Base-by-base conservation (phyloP, 441 rosid species). In the Lepidium campestre region DNA sequence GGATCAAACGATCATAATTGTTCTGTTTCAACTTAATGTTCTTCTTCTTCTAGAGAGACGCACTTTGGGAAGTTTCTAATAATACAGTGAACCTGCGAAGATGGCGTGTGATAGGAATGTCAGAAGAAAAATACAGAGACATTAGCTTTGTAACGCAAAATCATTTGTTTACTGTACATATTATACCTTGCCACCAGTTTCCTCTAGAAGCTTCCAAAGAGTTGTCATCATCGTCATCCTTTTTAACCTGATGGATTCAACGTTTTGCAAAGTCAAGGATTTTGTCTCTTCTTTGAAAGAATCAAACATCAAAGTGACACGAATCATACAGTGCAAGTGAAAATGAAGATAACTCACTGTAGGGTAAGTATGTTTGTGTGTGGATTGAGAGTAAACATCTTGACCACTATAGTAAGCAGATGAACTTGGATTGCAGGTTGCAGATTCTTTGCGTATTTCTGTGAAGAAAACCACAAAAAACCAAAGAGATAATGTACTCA, bases 101-200 rank as follows among this genome's bases (percentile, higher is more conserved):
- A 37, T 17, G 15, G 45, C 15, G 31, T 56, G 10, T 29, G 34
- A 10, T 8, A 29, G 55, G 62, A 29, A 17, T 19, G 50, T 56
- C 48, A 40, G 17, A 40, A 42, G 20, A 48, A 17, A 46, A 50
- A 58, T 32, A 15, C 32, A 29, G 10, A 17, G 50, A 53, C 40
- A 34, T 12, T 11, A 13, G 7, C 0, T 10, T 14, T 17, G 40
- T 53, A 8, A 36, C 12, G 20, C 3, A 34, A 32, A 34, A 54
- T 6, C 0, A 32, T 32, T 20, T 55, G 44, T 17, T 35, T 35
- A 2, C 3, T 0, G 27, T 11, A 13, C 20, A 12, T 34, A 10
- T 14, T 15, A 5, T 35, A 55, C 98, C 98, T 86, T 87, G 82
- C 98, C 98, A 92, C 96, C 96, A 89, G 68, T 92, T 86, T 77